phyloP scores from a whole-genome alignment of 768 basidiomycete genomes.

The Mycena rosella region DNA sequence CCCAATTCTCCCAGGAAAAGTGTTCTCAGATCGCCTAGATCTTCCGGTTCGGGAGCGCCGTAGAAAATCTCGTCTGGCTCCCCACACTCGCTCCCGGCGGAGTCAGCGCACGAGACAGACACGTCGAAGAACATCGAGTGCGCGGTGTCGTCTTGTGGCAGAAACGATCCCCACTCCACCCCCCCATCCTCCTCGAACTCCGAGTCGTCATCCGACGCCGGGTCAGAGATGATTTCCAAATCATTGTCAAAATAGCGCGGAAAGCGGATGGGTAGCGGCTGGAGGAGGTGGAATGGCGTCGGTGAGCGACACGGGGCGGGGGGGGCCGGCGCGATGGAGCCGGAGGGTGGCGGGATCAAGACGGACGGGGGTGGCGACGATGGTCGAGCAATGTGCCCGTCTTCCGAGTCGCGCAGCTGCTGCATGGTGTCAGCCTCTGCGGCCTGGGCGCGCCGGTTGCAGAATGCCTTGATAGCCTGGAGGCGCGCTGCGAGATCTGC shows the following conservation, averaged over 20 bases:
- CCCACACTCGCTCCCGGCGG: too few relatives aligned
- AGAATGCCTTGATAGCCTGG: background rate
- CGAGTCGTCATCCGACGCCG: background rate
- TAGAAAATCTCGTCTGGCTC: too few relatives aligned
- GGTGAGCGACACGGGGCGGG: background rate
- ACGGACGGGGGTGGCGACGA: background rate
- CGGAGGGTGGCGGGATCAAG: background rate
- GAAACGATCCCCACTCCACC: background rate
- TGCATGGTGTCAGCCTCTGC: background rate
- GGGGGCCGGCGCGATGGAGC: background rate
- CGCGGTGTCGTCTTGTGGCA: background rate
- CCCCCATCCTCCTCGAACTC: background rate
- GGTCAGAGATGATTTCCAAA: background rate
- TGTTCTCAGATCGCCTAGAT: too few relatives aligned
- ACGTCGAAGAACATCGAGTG: background rate
- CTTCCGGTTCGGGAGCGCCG: too few relatives aligned
- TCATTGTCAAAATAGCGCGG: background rate
- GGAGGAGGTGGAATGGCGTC: slow-evolving; percentile 6
- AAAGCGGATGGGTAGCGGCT: background rate
- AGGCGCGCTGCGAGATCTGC: background rate
- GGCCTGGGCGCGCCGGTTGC: background rate
- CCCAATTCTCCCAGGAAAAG: too few relatives aligned
- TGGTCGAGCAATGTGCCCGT: background rate
- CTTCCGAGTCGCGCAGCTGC: background rate
- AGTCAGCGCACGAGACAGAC: too few relatives aligned